A percentile compares a stretch with the other conserved stretches of the same genome.
Evolutionary conservation across 2,329 filamentous ascomycete genomes (phyloP).

Genomic region (Talaromyces sp.): DNA sequence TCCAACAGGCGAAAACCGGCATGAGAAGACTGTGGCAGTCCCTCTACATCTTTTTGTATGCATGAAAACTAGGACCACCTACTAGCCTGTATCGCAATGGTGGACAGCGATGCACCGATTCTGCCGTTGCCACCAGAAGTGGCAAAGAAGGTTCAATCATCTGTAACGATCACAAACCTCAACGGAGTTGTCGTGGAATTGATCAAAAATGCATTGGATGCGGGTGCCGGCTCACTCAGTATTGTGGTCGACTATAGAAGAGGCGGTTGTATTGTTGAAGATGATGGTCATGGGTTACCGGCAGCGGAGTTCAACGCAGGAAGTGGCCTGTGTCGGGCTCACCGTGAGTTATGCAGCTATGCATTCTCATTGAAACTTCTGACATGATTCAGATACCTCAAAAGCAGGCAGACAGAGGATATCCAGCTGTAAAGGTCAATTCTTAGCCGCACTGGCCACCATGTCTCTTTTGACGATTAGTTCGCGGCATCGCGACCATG

Average conservation of each 20-base stretch:
- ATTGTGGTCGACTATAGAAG: constrained; percentile 70
- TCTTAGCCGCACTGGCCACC: constrained; percentile 71
- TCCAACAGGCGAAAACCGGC: not conserved
- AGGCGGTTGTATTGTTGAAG: constrained; percentile 75
- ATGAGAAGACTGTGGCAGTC: not conserved
- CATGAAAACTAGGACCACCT: not conserved
- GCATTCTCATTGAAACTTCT: constrained; percentile 10
- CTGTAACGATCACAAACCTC: constrained; percentile 71
- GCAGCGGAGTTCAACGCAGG: constrained; percentile 65
- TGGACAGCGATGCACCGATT: constrained; percentile 45
- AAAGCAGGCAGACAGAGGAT: constrained; percentile 54
- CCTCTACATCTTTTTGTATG: not conserved
- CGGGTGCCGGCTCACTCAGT: constrained; percentile 63
- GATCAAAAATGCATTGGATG: constrained; percentile 81
- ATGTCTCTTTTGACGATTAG: constrained; percentile 73
- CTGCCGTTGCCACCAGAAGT: constrained; percentile 66
- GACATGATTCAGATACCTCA: constrained; percentile 64
- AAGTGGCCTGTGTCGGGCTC: constrained; percentile 68
- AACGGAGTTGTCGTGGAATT: constrained; percentile 68
- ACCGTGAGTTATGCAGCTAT: constrained; percentile 52
- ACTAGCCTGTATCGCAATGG: constrained; percentile 24
- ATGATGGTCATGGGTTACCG: constrained; percentile 76
- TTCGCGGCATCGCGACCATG: constrained; percentile 58
- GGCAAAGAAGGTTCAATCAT: constrained; percentile 77
- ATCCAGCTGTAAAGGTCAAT: constrained; percentile 69